Evolutionary conservation across 305 asterid genomes (phyloP).

Genomic region (Plantago lanceolata): DNA sequence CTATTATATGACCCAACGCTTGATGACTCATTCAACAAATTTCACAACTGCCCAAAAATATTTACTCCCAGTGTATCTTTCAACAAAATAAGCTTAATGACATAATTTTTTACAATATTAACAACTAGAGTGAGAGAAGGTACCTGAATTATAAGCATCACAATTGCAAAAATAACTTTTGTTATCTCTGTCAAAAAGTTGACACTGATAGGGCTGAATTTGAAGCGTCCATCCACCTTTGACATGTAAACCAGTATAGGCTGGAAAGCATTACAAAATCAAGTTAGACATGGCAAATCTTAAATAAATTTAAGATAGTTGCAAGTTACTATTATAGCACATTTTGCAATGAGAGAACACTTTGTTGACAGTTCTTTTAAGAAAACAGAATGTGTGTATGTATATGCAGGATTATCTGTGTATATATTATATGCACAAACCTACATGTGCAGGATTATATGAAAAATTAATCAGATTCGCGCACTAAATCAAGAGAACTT

Average conservation of each 20-base stretch:
- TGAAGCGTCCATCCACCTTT: slow-evolving; percentile 67
- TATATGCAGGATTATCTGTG: not conserved
- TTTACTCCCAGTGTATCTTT: not conserved
- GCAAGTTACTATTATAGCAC: slow-evolving; percentile 14
- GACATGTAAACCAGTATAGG: slow-evolving; percentile 87
- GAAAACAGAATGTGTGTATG: not conserved
- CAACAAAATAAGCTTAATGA: not conserved
- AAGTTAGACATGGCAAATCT: slow-evolving; percentile 21
- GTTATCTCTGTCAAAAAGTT: slow-evolving; percentile 55
- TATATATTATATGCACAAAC: no score
- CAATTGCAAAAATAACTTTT: slow-evolving; percentile 65
- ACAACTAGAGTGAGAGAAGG: not conserved
- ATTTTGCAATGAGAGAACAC: not conserved
- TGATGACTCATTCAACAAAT: no score
- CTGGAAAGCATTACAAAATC: slow-evolving; percentile 42
- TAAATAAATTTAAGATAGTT: slow-evolving; percentile 11
- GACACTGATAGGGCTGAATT: slow-evolving; percentile 63
- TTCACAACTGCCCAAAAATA: no score
- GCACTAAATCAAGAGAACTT: not conserved
- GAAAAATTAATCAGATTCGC: not conserved
- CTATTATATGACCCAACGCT: no score
- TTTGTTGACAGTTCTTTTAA: not conserved
- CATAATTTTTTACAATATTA: slow-evolving; percentile 2
- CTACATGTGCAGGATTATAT: not conserved
- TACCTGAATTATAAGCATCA: slow-evolving; percentile 93